phyloP scores from a whole-genome alignment of 495 filamentous ascomycete genomes.

The Recurvomyces mirabilis region DNA sequence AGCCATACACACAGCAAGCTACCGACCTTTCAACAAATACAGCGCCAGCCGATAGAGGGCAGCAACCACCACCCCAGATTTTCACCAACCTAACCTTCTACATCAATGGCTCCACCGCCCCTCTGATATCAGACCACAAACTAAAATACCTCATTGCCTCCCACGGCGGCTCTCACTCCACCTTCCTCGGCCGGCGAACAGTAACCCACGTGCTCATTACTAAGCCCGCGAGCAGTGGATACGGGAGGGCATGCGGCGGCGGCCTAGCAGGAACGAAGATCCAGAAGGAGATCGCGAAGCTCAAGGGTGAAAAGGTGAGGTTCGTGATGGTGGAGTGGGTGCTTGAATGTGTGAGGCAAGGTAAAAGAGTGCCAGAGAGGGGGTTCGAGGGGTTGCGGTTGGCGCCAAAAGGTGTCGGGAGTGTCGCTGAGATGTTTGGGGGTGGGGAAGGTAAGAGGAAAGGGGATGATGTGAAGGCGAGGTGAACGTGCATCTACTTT shows the following conservation, averaged over 20 bases:
- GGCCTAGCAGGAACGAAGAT: constrained; percentile 72
- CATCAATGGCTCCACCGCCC: constrained; percentile 78
- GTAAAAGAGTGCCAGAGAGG: constrained; percentile 62
- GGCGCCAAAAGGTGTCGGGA: constrained; percentile 48
- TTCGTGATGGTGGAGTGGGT: constrained; percentile 78
- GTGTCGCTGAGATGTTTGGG: constrained; percentile 45
- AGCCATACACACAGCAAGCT: neutral
- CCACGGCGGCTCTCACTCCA: constrained; percentile 59
- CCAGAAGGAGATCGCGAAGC: constrained; percentile 65
- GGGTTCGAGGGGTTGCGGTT: constrained; percentile 53
- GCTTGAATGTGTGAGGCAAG: constrained; percentile 65
- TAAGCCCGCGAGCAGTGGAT: constrained; percentile 34
- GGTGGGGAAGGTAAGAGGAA: neutral
- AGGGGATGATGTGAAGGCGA: neutral
- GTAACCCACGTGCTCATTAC: constrained; percentile 87
- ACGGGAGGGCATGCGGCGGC: constrained; percentile 48
- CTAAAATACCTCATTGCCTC: constrained; percentile 66
- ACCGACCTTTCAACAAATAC: neutral
- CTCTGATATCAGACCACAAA: constrained; percentile 72
- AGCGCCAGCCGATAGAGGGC: constrained; percentile 2
- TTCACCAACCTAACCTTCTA: constrained; percentile 63
- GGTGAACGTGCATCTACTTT: too few species aligned
- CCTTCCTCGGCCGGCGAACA: constrained; percentile 53
- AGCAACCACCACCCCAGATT: constrained; percentile 32
- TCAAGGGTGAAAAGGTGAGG: constrained; percentile 53